Conservation (phyloP, 1,284 basidiomycete species). For the Xerocomus tenax region DNA sequence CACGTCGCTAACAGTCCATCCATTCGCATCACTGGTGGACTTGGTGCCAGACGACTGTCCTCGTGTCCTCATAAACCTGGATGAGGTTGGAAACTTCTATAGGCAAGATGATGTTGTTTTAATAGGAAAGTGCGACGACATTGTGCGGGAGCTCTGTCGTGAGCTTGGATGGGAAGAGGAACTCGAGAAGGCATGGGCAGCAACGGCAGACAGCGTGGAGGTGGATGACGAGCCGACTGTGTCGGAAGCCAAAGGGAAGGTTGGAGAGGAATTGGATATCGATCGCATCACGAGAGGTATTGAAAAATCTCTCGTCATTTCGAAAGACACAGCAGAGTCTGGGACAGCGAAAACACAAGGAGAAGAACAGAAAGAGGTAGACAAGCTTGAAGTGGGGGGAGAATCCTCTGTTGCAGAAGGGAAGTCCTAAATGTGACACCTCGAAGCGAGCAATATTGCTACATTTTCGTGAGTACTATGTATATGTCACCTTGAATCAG, state of each 20-base stretch:
- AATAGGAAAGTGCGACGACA: slow-evolving; percentile 61
- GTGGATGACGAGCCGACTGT: slow-evolving; percentile 11
- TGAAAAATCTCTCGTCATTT: slow-evolving; percentile 25
- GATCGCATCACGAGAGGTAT: slow-evolving; percentile 32
- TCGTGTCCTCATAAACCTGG: slow-evolving; percentile 57
- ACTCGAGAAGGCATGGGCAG: slow-evolving; percentile 48
- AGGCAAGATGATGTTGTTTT: slow-evolving; percentile 51
- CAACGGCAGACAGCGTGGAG: slow-evolving; percentile 33
- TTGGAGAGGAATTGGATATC: slow-evolving; percentile 27
- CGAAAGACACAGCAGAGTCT: slow-evolving; percentile 7
- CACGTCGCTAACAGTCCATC: slow-evolving; percentile 77
- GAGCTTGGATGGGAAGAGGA: slow-evolving; percentile 68
- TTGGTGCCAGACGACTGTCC: slow-evolving; percentile 46
- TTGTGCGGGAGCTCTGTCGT: slow-evolving; percentile 48
- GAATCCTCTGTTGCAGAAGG: neutral
- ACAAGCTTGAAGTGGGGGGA: neutral
- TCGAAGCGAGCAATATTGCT: neutral
- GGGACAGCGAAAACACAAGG: neutral
- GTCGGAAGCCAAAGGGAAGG: slow-evolving; percentile 15
- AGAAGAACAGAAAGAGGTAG: neutral
- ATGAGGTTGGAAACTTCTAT: slow-evolving; percentile 51
- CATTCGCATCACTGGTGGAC: slow-evolving; percentile 60
- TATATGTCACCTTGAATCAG: neutral
- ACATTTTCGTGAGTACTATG: neutral
- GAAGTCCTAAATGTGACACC: neutral